A percentile compares a stretch with the other conserved stretches of the same genome.
phyloP scores from a whole-genome alignment of 1,284 basidiomycete species.

The Pyrrhoderma lamaoense region DNA sequence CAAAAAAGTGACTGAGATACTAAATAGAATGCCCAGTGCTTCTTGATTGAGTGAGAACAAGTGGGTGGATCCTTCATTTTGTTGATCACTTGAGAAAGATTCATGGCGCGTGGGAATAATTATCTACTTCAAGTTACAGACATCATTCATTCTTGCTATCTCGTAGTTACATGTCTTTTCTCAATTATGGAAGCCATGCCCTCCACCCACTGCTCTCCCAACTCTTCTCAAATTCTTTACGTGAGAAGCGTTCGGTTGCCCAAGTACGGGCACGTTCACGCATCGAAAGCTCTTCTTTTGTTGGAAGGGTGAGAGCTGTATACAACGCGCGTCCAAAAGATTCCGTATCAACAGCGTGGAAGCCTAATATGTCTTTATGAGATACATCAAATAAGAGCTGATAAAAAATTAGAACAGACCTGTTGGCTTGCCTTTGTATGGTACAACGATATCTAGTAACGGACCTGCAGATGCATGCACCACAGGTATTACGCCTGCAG shows the following conservation, averaged over 20 bases:
- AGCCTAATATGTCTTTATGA: conserved; percentile 44
- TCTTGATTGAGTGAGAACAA: too few relatives aligned
- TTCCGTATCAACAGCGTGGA: conserved; percentile 66
- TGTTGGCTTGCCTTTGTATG: conserved; percentile 61
- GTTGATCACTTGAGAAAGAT: too few relatives aligned
- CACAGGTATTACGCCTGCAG: conserved; percentile 88
- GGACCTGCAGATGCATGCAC: conserved; percentile 93
- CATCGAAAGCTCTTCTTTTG: conserved; percentile 51
- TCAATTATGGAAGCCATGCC: conserved; percentile 12
- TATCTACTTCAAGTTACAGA: too few relatives aligned
- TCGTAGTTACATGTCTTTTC: too few relatives aligned
- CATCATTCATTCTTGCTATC: neutral
- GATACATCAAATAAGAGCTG: neutral
- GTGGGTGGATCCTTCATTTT: too few relatives aligned
- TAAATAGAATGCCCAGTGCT: too few relatives aligned
- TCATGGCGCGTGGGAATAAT: too few relatives aligned
- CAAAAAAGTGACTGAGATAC: too few relatives aligned
- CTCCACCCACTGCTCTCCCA: conserved; percentile 66
- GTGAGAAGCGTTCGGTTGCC: conserved; percentile 70
- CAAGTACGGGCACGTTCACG: conserved; percentile 61
- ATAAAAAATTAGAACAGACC: conserved; percentile 33
- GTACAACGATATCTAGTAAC: conserved; percentile 84
- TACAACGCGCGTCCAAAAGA: conserved; percentile 71
- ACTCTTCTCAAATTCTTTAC: conserved; percentile 67
- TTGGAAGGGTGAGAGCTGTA: conserved; percentile 53